Base-by-base conservation (phyloP, 2,329 filamentous ascomycete genomes). In the Diplodia sapinea region DNA sequence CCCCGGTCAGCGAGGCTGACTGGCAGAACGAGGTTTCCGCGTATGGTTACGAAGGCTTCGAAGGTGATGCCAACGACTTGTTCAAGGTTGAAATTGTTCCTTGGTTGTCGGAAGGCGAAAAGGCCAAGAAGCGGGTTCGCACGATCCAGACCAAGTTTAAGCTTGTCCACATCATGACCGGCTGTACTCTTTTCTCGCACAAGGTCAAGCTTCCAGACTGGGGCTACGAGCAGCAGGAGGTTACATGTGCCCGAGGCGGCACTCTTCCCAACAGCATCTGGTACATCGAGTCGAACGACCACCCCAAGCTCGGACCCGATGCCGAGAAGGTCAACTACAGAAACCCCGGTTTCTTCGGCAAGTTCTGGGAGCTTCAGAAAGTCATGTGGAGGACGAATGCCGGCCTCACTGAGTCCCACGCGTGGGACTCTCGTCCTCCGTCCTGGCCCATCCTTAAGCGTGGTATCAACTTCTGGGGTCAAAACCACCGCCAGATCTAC, bases 361-460 rank as follows among this genome's bases (percentile, higher is more conserved):
- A 99, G 80, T 99, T 99, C 83, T 93, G 91, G 88, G 95, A 99
- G 82, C 86, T 99, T 54, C 94, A 99, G 78, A 90, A 91, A 80
- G 95, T 99, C 71, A 99, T 99, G 95, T 99, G 95, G 95, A 93
- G 87, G 74, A 99, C 95, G 43, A 99, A 99, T 77, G 95, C 95
- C 38, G 95, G 95, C 52, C 88, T 99, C 59, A 92, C 95, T 31
- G 95, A 99, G 75, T 97, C 94, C 20, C 95, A 99, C 77, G 93
- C 94, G 64, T 99, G 96, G 95, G 95, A 99, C 78, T 98, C 95
- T 56, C 91, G 95, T 55, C 95, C 95, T 38, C 88, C 89, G 40
- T 94, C 93, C 7, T 99, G 95, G 95, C 95, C 95, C 26, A 87
- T 96, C 68, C 88, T 99, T 64, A 88, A 88, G 72, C 92, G 95